Base-by-base conservation (phyloP, 75 land plant genomes). In the Ceratopteris richardii region DNA sequence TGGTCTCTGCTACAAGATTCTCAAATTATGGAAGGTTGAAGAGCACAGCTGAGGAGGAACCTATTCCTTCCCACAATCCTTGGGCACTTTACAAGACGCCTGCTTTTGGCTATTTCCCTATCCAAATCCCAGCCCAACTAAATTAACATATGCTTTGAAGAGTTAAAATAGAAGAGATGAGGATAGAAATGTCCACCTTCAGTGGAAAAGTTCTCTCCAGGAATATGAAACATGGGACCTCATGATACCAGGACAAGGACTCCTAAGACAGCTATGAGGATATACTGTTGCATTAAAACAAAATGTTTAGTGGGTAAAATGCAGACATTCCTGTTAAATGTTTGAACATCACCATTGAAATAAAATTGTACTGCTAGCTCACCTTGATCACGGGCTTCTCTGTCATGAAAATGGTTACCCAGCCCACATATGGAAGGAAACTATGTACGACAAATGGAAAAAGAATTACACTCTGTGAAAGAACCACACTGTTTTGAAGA, bases 381-480 rank as follows among this genome's bases (percentile, higher is more conserved):
- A 86, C 93, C 93, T 92, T 88, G 71, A 94, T 79, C 20, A 83
- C 68, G 28, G 91, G 96, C 65, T 86, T 85, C 47, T 93, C 98
- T 14, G 98, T 90, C 98, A 94, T 94, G 57, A 90, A 75, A 31
- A 94, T 89, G 19, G 96, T 94, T 25, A 81, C 85, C 91, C 96
- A 94, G 21, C 98, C 98, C 73, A 86, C 91, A 67, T 94, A 90
- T 21, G 98, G 98, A 33, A 93, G 67, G 65, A 89, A 86, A 63
- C 90, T 88, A 79, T 71, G 61, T 21, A 36, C 30, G 21, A 17
- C 23, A 51, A 22, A 51, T 9, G 9, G 14, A 57, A 27, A 10
- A 10, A 9, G 28, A 17, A 59, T 19, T 26, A 36, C 11, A 36
- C 39, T 37, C 4, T 26, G 20, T 10, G 36, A 36, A 19, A 6